Percentiles rank a stretch among this genome's conserved stretches.
phyloP scores from a whole-genome alignment of 2,329 filamentous ascomycete species.

The Madurella mycetomatis region DNA sequence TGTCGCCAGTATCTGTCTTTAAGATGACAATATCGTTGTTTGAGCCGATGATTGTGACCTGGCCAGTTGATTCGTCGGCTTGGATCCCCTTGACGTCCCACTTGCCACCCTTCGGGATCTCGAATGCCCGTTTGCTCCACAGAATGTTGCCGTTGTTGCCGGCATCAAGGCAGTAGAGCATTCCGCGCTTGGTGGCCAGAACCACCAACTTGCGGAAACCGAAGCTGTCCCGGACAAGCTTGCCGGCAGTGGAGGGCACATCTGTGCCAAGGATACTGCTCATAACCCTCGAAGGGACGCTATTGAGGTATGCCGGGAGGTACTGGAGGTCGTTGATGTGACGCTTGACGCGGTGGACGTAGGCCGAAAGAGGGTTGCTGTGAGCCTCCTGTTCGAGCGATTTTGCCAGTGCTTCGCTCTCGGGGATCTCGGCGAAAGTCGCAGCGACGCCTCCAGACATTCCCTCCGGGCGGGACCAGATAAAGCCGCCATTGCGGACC shows the following conservation, averaged over 20 bases:
- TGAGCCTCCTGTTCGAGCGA: conserved; percentile 84
- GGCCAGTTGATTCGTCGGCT: conserved; percentile 52
- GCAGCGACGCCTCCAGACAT: conserved; percentile 76
- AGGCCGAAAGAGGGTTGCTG: conserved; percentile 74
- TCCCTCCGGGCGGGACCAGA: conserved; percentile 79
- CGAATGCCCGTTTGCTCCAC: conserved; percentile 67
- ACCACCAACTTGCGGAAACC: conserved; percentile 85
- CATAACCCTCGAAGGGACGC: conserved; percentile 64
- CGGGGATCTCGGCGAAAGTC: conserved; percentile 72
- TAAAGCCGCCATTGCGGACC: conserved; percentile 72
- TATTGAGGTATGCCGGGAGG: conserved; percentile 68
- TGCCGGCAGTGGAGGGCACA: conserved; percentile 38
- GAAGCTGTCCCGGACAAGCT: conserved; percentile 67
- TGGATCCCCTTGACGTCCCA: conserved; percentile 68
- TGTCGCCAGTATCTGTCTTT: conserved; percentile 48
- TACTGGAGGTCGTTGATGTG: conserved; percentile 74
- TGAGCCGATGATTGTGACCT: conserved; percentile 55
- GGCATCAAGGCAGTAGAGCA: conserved; percentile 74
- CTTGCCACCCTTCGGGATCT: conserved; percentile 49
- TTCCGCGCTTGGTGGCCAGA: conserved; percentile 72
- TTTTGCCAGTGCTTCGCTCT: conserved; percentile 68
- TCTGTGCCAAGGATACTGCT: conserved; percentile 59
- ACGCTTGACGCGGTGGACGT: conserved; percentile 77
- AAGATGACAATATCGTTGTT: conserved; percentile 60
- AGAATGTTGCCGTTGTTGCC: conserved; percentile 67